Base-by-base conservation (phyloP, 1,284 basidiomycete genomes). In the Microbotryomycetes sp. region DNA sequence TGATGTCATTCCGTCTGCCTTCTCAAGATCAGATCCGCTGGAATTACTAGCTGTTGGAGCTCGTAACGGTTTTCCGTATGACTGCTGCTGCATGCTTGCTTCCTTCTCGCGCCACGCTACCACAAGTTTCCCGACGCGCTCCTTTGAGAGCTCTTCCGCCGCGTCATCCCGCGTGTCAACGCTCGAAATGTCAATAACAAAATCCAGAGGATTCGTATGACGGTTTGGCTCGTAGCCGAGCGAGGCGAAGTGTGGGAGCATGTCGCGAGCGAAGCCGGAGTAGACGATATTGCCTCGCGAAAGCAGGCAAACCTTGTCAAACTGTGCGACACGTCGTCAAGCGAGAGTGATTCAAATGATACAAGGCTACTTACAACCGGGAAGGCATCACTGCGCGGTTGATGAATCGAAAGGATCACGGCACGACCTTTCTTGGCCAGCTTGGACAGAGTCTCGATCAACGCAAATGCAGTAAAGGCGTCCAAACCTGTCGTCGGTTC, bases 401-500 rank as follows among this genome's bases (percentile, higher is more conserved):
- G 79, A 65, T 82, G 81, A 16, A 82, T 75, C 2, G 77, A 78
- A 26, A 81, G 71, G 29, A 82, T 77, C 54, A 82, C 75, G 0
- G 79, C 80, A 0, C 81, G 75, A 0, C 78, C 78, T 49, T 77
- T 74, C 26, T 74, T 73, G 11, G 81, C 78, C 18, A 82, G 78
- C 0, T 75, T 3, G 73, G 76, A 46, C 4, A 82, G 75, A 2
- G 79, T 80, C 31, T 77, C 73, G 26, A 82, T 76, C 13, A 82
- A 74, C 26, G 79, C 72, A 63, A 77, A 81, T 0, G 80, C 79
- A 1, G 80, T 80, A 59, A 78, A 80, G 0, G 79, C 76, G 64
- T 82, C 81, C 35, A 76, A 71, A 5, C 76, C 78, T 2, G 75
- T 77, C 1, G 88, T 89, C 6, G 88, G 88, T 71, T 89, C 89